Evolutionary conservation across 2,329 filamentous ascomycete genomes (phyloP), one percentile per base, ranked within the genome.

Genomic region (Colletotrichum camelliae): DNA sequence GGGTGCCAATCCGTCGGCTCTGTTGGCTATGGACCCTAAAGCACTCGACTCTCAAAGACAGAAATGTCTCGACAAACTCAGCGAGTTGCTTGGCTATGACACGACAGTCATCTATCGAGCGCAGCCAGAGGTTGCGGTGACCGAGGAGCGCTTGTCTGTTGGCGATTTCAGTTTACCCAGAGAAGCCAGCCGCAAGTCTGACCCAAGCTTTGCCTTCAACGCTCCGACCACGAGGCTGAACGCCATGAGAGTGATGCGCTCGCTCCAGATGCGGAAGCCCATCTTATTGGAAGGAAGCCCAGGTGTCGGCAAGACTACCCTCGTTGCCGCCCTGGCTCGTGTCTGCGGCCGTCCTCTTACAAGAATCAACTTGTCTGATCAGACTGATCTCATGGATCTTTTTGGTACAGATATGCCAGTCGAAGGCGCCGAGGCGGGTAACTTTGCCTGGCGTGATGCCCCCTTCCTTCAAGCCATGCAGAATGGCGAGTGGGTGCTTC

Each of bases 401-500:
- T 99, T 99, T 83, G 97, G 97, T 75, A 98, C 96, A 0, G 97
- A 99, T 86, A 95, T 98, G 9, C 97, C 97, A 0, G 93, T 98
- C 5, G 97, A 98, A 85, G 96, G 96, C n/a, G 95, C 94, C 1
- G 93, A 94, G 80, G 94, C 96, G 9, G 97, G 97, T 1, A 94
- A 95, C 75, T 99, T 99, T 81, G 94, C 95, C 2, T 99, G 97
- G 97, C 92, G 96, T 79, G 96, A 99, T 83, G 97, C 96, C 0
- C 96, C 97, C 1, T 98, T 99, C 82, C 87, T 99, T 24, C 94
- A 95, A 82, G 97, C 97, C 0, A 98, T 99, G 96, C 97, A 98
- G 82, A 94, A 92, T 74, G 97, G 97, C 33, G 95, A 98, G 80
- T 99, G 97, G 97, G 97, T 99, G 13, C 88, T 99, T 33, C 89